Evolutionary conservation across 2,329 filamentous ascomycete genomes (phyloP).

Genomic region (Pseudonectria foliicola): DNA sequence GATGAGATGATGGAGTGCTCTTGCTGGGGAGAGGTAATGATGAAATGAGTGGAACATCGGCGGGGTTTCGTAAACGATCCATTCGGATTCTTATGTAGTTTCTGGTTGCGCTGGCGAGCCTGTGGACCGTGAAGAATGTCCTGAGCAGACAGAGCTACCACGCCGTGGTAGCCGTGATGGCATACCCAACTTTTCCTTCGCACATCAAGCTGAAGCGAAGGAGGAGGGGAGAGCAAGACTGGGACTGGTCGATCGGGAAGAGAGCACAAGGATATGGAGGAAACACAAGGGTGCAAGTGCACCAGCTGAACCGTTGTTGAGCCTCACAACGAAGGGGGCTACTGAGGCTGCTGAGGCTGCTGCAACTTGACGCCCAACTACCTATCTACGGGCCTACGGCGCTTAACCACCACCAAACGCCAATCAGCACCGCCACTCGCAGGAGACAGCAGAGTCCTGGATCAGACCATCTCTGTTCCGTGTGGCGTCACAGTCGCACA

Average conservation of each 20-base stretch:
- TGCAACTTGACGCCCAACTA: conserved; percentile 6
- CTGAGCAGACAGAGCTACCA: conserved; percentile 13
- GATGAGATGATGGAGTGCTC: no score
- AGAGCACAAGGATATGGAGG: conserved; percentile 4
- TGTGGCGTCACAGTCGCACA: no score
- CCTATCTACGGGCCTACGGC: conserved; percentile 2
- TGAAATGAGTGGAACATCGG: neutral
- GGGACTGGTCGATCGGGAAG: conserved; percentile 1
- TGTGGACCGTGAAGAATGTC: conserved; percentile 16
- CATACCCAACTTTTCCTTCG: conserved; percentile 12
- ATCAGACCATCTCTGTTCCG: conserved; percentile 1
- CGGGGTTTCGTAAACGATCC: conserved; percentile 29
- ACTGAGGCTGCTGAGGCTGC: no score
- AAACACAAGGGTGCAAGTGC: conserved; percentile 20
- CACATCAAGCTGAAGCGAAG: conserved; percentile 6
- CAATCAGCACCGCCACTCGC: conserved; percentile 1
- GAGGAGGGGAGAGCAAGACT: conserved; percentile 4
- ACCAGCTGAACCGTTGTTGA: conserved; percentile 11
- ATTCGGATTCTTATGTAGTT: conserved; percentile 31
- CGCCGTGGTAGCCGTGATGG: conserved; percentile 8
- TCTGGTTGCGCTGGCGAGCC: conserved; percentile 10
- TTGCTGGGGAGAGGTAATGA: no score
- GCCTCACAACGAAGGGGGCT: conserved; percentile 4
- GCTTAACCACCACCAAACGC: conserved; percentile 4
- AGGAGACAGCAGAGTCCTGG: conserved; percentile 2